Evolutionary conservation across 1,139 yeast genomes (phyloP), one percentile per base, ranked within the genome.

Genomic region (Kodamaea plutei): DNA sequence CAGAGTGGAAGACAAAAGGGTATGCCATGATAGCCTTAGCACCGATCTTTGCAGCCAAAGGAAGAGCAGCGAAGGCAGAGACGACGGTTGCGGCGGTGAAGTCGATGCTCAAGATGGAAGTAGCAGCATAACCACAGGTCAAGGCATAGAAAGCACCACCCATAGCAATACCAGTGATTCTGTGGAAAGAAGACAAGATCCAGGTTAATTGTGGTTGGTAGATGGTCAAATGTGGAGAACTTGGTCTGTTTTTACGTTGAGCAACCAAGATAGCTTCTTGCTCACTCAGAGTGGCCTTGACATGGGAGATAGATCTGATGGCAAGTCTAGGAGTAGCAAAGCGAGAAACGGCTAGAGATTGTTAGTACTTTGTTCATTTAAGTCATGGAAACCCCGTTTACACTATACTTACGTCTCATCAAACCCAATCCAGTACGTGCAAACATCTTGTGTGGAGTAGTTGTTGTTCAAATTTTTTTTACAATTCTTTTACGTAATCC

Each of bases 181-280:
- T 82, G 64, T 91, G 97, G 41, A 82, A 58, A 22, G 81, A 66
- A 4, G 97, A 89, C 55, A 91, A 58, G 43, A 74, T 61, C 84
- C 82, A 74, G 26, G 97, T 85, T 45, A 89, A 59, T 67, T 91
- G 96, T 32, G 93, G 93, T 65, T 87, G 70, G 67, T 89, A 91
- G 54, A 91, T 89, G 38, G 79, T 64, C 56, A 91, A 72, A 59
- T 91, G 95, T 37, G 98, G 98, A 25, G 96, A 88, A 21, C 74
- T 64, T 27, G 98, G 98, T 65, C 98, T 80, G 64, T 78, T 75
- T 48, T 71, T 73, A 61, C 98, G 79, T 67, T 91, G 98, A 34
- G 81, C 77, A 37, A 78, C 72, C 43, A 91, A 73, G 38, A 88
- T 71, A 27, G 73, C 75, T 45, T 81, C 73, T 50, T 84, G 93